Conservation (phyloP, 805 yeast species). For the Candida piceae region DNA sequence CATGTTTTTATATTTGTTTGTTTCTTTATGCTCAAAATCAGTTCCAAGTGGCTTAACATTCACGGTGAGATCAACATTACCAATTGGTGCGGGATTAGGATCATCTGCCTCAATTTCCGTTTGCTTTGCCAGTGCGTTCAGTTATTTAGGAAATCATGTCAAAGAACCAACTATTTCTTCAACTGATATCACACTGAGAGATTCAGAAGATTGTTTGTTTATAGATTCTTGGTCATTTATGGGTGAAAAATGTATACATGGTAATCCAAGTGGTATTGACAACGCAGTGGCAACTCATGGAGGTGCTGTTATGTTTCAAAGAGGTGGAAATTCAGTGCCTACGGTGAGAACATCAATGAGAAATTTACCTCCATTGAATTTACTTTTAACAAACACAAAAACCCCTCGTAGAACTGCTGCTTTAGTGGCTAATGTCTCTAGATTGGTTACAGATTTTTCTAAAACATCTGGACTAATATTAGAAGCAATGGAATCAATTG, state of each 20-base stretch:
- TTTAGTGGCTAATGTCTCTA: constrained; percentile 72
- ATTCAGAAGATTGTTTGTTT: constrained; percentile 43
- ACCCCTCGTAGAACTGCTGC: constrained; percentile 86
- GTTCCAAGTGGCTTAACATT: constrained; percentile 49
- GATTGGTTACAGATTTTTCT: constrained; percentile 48
- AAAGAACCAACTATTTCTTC: constrained; percentile 30
- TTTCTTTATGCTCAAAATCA: constrained; percentile 45
- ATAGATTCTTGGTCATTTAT: constrained; percentile 85
- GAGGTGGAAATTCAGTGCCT: constrained; percentile 51
- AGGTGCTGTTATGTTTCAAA: constrained; percentile 88
- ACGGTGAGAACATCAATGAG: constrained; percentile 64
- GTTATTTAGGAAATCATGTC: constrained; percentile 54
- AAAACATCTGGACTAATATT: constrained; percentile 52
- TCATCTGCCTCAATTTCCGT: constrained; percentile 90
- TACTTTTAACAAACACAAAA: constrained; percentile 77
- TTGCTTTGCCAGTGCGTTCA: constrained; percentile 70
- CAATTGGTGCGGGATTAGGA: constrained; percentile 96
- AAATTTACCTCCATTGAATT: constrained; percentile 65
- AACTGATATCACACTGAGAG: constrained; percentile 32
- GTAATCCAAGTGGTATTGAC: constrained; percentile 95
- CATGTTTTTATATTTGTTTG: constrained; percentile 76
- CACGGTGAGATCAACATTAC: constrained; percentile 75
- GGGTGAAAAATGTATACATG: constrained; percentile 95
- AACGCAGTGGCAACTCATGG: constrained; percentile 95
- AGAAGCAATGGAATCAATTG: constrained; percentile 70